Conservation (phyloP, 257 asterid species). For the Plantago elongata region DNA sequence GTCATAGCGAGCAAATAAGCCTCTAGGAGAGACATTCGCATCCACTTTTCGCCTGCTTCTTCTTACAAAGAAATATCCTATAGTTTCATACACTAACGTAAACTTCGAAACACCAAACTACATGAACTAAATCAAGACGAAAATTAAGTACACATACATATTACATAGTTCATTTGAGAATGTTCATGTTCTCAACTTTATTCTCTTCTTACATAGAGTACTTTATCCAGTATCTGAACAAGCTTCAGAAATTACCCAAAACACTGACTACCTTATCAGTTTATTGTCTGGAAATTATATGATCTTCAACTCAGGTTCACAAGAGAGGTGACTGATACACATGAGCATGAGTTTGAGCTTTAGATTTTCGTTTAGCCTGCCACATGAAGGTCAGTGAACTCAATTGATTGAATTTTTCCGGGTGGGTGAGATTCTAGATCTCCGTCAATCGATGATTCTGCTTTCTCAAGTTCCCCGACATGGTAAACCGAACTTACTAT, state of each 20-base stretch:
- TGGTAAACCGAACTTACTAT: slow-evolving; percentile 5
- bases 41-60: too few species aligned
- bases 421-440: slow-evolving; percentile 30
- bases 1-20: too few species aligned
- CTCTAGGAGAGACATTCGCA: too few species aligned
- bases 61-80: too few species aligned
- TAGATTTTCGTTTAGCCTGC: slow-evolving; percentile 6
- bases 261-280: too few species aligned
- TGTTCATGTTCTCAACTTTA: too few species aligned
- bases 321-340: neutral
- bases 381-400: neutral
- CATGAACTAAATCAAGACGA: neutral
- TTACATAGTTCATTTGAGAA: neutral
- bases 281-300: too few species aligned
- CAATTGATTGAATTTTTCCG: neutral
- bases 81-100: too few species aligned
- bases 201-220: too few species aligned
- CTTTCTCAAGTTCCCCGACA: slow-evolving; percentile 6
- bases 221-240: too few species aligned
- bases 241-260: too few species aligned
- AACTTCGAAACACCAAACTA: too few species aligned
- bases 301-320: neutral
- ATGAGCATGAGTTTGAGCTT: neutral
- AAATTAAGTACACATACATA: neutral
- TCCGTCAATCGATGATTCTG: slow-evolving; percentile 6